Conservation (phyloP, 1,139 yeast genomes). For the Candida sanyaensis region DNA sequence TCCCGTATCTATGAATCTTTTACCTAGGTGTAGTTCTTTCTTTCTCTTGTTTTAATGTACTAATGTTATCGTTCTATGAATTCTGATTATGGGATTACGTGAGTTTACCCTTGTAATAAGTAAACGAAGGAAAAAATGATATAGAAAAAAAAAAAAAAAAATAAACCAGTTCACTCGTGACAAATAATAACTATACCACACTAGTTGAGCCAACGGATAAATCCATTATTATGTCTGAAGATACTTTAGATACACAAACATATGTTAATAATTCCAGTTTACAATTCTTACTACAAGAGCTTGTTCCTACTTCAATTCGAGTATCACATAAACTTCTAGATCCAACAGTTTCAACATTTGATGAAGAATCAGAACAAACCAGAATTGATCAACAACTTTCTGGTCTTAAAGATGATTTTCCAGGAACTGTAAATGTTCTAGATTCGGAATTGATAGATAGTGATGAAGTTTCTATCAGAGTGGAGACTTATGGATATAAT, state of each 20-base stretch:
- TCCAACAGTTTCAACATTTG: constrained; percentile 9
- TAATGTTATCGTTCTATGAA: no score
- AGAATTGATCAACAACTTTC: constrained; percentile 26
- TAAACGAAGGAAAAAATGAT: no score
- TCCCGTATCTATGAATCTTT: no score
- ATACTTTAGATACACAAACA: constrained; percentile 24
- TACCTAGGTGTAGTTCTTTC: no score
- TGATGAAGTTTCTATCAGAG: constrained; percentile 60
- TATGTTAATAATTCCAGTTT: constrained; percentile 52
- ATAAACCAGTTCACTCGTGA: no score
- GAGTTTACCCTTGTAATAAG: no score
- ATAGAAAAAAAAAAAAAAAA: no score
- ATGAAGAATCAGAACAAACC: constrained; percentile 15
- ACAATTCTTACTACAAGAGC: constrained; percentile 69
- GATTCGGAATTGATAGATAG: constrained; percentile 35
- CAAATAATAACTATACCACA: no score
- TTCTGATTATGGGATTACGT: no score
- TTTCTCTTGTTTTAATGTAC: no score
- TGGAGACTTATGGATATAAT: constrained; percentile 70
- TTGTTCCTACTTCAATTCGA: constrained; percentile 69
- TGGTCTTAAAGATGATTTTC: constrained; percentile 26
- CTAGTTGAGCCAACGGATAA: no score
- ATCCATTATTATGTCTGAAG: constrained; percentile 15
- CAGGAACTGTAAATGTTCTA: constrained; percentile 45
- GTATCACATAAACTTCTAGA: constrained; percentile 35